phyloP scores from a whole-genome alignment of 1,284 basidiomycete species.

The Cryptococcus sp. region DNA sequence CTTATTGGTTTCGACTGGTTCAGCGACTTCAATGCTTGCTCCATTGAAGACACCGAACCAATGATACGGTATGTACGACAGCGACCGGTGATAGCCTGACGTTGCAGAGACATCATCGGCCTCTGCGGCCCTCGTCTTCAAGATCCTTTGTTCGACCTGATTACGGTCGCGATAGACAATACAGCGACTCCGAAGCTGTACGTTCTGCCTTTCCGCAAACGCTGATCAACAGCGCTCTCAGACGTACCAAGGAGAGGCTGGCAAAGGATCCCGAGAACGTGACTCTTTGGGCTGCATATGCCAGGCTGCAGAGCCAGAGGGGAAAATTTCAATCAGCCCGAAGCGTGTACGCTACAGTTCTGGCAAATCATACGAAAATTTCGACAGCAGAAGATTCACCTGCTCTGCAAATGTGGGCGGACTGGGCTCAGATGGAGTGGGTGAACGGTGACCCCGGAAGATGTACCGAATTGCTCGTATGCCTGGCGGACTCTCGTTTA shows the following conservation, averaged over 20 bases:
- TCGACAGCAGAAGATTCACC: conserved; percentile 5
- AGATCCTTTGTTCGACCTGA: no score
- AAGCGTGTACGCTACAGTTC: conserved; percentile 69
- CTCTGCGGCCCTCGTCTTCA: no score
- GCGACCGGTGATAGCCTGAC: no score
- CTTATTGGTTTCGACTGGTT: no score
- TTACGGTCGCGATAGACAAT: no score
- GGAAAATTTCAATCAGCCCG: conserved; percentile 68
- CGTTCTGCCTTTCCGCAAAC: no score
- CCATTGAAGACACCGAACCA: no score
- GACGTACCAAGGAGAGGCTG: conserved; percentile 67
- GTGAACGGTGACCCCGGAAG: conserved; percentile 20
- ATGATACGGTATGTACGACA: no score
- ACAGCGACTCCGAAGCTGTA: no score
- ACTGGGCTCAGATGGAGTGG: conserved; percentile 84
- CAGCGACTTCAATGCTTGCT: no score
- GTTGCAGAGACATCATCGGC: no score
- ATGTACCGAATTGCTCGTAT: conserved; percentile 27
- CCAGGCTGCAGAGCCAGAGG: conserved; percentile 68
- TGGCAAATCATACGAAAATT: conserved; percentile 34
- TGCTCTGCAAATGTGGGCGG: conserved; percentile 64
- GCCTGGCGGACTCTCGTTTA: conserved; percentile 11
- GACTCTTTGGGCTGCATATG: conserved; percentile 73
- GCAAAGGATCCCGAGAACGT: conserved; percentile 62
- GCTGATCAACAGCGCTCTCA: conserved; percentile 40